Conservation (phyloP, 345 rosid species). For the Streptanthus diversifolius region DNA sequence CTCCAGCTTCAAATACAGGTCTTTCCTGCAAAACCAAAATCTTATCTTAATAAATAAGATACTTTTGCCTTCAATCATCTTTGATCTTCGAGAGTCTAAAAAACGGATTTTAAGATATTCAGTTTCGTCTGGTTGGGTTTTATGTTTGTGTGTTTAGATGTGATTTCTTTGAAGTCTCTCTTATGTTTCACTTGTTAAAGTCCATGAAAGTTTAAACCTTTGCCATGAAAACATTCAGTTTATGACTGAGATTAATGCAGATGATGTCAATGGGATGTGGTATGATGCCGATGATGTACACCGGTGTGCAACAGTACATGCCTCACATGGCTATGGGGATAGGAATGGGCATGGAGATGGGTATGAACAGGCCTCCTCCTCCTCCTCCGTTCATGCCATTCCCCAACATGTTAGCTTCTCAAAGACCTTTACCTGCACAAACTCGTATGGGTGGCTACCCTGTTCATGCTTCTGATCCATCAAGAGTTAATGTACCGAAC, state of each 20-base stretch:
- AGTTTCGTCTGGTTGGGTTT: background rate
- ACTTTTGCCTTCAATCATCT: background rate
- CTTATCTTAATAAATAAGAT: background rate
- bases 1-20: conserved; percentile 41
- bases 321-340: conserved; percentile 61
- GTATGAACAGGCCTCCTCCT: conserved; percentile 45
- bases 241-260: conserved; percentile 37
- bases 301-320: conserved; percentile 59
- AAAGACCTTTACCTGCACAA: conserved; percentile 46
- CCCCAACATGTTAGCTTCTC: conserved; percentile 60
- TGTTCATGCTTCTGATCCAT: conserved; percentile 52
- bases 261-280: conserved; percentile 92
- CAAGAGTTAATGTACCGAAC: conserved; percentile 43
- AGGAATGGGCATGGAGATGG: conserved; percentile 48
- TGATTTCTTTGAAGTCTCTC: background rate
- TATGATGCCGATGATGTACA: conserved; percentile 72
- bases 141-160: background rate
- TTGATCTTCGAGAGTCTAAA: background rate
- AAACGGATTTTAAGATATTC: background rate
- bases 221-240: conserved; percentile 1
- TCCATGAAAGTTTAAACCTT: background rate
- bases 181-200: background rate
- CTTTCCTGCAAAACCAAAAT: background rate
- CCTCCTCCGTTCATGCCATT: conserved; percentile 59
- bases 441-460: conserved; percentile 54